Evolutionary conservation across 306 rosid genomes (phyloP), one percentile per base, ranked within the genome.

Genomic region (Sechiopsis laciniata): DNA sequence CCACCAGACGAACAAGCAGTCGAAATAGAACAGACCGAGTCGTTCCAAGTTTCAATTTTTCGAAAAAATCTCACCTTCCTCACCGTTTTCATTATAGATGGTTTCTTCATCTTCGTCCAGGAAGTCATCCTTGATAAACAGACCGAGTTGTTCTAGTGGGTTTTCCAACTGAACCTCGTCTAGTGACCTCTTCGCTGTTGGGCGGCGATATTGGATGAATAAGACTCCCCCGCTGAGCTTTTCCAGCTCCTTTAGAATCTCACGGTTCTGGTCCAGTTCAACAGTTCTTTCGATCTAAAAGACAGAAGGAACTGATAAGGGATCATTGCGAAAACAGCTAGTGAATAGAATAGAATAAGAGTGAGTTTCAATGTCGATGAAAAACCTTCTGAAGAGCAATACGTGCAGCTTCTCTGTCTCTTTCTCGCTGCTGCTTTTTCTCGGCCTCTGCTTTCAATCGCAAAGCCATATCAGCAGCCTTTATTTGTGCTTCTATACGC

Each of bases 351-450:
- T 12, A 40, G 19, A 17, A 37, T 35, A 64, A 37, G 16, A 40
- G 52, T 37, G 15, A 55, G 7, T 24, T 12, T 6, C 65, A 10
- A 72, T 32, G 42, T 26, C 26, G 3, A 74, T 10, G 42, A 29
- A 12, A 7, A 74, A 94, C 99, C 96, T 85, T 80, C 48, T 85
- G 88, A 24, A 94, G 78, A 7, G 88, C 92, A 66, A 54, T 75
- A 13, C 97, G 89, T 21, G 97, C 96, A 45, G 93, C 97, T 82
- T 89, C 92, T 81, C 99, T 91, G 56, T 95, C 92, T 78, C 80
- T 86, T 78, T 88, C 85, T 61, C 87, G 78, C 14, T 67, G 95
- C 71, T 76, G 84, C 84, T 85, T 85, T 70, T 35, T 53, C 77
- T 85, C 91, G 37, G 77, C 85, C 78, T 85, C 90, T 0, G 78